Conservation (phyloP, 495 filamentous ascomycete species). For the Penicillium lagena region DNA sequence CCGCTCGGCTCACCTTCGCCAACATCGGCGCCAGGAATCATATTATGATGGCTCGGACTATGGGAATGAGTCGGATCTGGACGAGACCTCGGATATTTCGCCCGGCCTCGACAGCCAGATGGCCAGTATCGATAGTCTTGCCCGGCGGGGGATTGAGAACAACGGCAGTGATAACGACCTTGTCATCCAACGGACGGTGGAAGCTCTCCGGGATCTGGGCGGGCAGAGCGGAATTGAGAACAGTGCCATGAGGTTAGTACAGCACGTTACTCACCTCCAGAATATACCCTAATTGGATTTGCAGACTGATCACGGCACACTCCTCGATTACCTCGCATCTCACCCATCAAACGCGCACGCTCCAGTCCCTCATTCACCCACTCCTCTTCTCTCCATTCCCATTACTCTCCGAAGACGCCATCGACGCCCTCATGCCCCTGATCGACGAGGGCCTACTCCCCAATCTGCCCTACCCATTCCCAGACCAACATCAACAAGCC, state of each 20-base stretch:
- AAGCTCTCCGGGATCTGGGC: conserved; percentile 68
- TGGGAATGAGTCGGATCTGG: conserved; percentile 66
- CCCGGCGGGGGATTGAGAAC: conserved; percentile 63
- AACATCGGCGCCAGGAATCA: conserved; percentile 42
- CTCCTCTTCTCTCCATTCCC: conserved; percentile 46
- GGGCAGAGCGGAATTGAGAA: conserved; percentile 78
- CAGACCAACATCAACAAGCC: conserved; percentile 46
- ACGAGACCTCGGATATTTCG: conserved; percentile 60
- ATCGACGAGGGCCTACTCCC: conserved; percentile 49
- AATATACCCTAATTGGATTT: not conserved
- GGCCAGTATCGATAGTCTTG: conserved; percentile 70
- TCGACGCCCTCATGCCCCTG: conserved; percentile 61
- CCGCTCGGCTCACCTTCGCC: conserved; percentile 26
- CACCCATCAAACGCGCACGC: conserved; percentile 72
- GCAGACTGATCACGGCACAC: conserved; percentile 81
- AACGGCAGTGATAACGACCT: conserved; percentile 63
- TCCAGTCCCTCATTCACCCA: conserved; percentile 74
- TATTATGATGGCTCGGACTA: conserved; percentile 55
- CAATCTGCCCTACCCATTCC: conserved; percentile 42
- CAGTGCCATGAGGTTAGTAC: conserved; percentile 64
- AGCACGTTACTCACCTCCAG: not conserved
- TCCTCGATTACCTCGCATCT: conserved; percentile 78
- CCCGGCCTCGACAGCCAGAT: conserved; percentile 67
- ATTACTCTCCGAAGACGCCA: conserved; percentile 57
- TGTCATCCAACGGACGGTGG: conserved; percentile 64